Evolutionary conservation across 1,284 basidiomycete species (phyloP).

Genomic region (Tilletia indica): DNA sequence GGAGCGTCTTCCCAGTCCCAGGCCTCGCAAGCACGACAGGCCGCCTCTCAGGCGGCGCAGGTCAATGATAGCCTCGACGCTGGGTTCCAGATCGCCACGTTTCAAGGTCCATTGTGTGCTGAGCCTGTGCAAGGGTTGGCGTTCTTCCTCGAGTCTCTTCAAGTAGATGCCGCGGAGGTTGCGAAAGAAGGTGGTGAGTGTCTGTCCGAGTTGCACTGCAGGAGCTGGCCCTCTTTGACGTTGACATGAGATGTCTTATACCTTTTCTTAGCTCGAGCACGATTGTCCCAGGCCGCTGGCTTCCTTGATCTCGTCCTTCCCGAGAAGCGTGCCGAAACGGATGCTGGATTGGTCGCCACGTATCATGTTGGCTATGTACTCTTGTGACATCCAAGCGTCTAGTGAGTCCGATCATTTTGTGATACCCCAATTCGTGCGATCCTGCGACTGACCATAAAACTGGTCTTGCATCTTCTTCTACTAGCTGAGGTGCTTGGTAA

Average conservation of each 20-base stretch:
- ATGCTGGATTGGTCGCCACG: slow-evolving; percentile 96
- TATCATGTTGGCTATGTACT: slow-evolving; percentile 96
- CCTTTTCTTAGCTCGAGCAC: slow-evolving; percentile 63
- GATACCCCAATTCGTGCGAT: neutral
- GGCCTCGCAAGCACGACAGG: neutral
- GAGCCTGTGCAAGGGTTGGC: slow-evolving; percentile 93
- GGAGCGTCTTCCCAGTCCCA: neutral
- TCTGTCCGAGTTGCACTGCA: neutral
- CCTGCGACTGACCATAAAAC: neutral
- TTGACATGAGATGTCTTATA: slow-evolving; percentile 25
- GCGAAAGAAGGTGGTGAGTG: slow-evolving; percentile 63
- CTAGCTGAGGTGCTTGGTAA: slow-evolving; percentile 94
- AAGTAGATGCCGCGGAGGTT: slow-evolving; percentile 62
- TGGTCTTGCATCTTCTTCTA: slow-evolving; percentile 17
- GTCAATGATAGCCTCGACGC: slow-evolving; percentile 68
- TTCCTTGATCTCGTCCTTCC: slow-evolving; percentile 82
- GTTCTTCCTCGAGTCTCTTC: slow-evolving; percentile 78
- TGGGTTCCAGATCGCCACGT: slow-evolving; percentile 90
- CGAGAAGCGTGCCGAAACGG: slow-evolving; percentile 82
- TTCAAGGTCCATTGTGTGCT: slow-evolving; percentile 88
- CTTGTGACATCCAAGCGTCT: slow-evolving; percentile 96
- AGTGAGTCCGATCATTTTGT: slow-evolving; percentile 63
- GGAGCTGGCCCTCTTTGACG: neutral
- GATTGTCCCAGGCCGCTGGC: slow-evolving; percentile 73
- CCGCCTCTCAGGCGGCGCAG: slow-evolving; percentile 19